A percentile compares a stretch with the other conserved stretches of the same genome.
These are phyloP conservation scores for Neofusicoccum laricinum DNA, from an alignment of 2,329 filamentous ascomycete species.

Conservation along the genomic window DNA sequence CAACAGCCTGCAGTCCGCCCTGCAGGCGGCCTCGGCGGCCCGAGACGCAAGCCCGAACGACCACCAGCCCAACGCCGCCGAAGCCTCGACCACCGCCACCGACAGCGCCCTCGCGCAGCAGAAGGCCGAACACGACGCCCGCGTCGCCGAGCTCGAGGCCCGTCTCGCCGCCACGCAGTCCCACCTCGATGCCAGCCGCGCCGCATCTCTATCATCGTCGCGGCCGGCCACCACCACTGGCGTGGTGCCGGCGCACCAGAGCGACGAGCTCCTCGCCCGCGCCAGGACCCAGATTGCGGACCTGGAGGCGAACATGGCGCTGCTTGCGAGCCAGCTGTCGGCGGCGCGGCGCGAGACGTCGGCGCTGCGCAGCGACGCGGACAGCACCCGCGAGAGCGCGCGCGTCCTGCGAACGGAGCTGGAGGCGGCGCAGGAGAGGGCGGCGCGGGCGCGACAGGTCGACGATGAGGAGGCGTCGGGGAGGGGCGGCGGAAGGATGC, in stretches of 20 bases:
- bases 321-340: slow-evolving; percentile 5
- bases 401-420: slow-evolving; percentile 7
- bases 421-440: background rate
- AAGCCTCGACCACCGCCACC: background rate
- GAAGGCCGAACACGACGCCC: slow-evolving; percentile 4
- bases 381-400: background rate
- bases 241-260: background rate
- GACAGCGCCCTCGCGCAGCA: background rate
- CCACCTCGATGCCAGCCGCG: background rate
- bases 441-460: background rate
- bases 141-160: slow-evolving; percentile 16
- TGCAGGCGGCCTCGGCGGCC: background rate
- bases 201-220: background rate
- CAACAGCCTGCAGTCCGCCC: background rate
- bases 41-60: background rate
- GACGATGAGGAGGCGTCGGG: background rate
- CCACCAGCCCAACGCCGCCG: too few species aligned
- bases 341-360: background rate
- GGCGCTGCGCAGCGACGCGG: background rate
- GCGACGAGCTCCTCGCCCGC: background rate
- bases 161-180: background rate
- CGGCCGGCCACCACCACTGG: too few species aligned
- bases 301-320: slow-evolving; percentile 4
- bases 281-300: slow-evolving; percentile 2
- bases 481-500: background rate